Conservation (phyloP, 306 rosid genomes). For the Clitoria ternatea region DNA sequence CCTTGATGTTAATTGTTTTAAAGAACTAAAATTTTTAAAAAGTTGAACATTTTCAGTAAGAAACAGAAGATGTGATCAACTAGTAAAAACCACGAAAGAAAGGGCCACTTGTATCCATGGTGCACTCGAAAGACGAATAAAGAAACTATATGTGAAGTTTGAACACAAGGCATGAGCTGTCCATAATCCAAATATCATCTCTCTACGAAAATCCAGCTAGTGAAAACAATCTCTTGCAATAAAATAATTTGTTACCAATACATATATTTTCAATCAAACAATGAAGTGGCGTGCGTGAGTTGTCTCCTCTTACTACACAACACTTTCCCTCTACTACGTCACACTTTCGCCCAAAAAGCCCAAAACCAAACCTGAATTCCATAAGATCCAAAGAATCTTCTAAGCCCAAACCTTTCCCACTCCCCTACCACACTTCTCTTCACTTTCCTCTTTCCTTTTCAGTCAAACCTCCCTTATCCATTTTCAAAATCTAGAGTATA, state of each 20-base stretch:
- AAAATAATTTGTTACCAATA: not conserved
- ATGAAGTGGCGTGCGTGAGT: not conserved
- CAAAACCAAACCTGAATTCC: not conserved
- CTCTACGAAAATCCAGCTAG: conserved; percentile 25
- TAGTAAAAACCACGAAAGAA: not conserved
- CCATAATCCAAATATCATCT: not conserved
- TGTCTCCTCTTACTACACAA: conserved; percentile 13
- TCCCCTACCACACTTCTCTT: not conserved
- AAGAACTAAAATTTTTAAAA: too few relatives aligned
- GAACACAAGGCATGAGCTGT: conserved; percentile 19
- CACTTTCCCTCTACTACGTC: conserved; percentile 9
- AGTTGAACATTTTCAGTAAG: not conserved
- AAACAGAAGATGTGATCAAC: not conserved
- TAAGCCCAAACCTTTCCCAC: not conserved
- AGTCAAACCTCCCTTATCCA: conserved; percentile 31
- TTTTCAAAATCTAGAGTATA: not conserved
- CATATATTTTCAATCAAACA: not conserved
- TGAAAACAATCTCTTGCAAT: not conserved
- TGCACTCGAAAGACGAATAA: not conserved
- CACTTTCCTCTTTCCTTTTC: conserved; percentile 37
- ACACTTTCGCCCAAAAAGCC: not conserved
- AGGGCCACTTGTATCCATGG: not conserved
- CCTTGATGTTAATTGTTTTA: too few relatives aligned
- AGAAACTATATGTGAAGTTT: not conserved
- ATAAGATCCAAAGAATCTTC: not conserved